Base-by-base conservation (phyloP, 805 yeast species). In the Zygotorulaspora florentina region DNA sequence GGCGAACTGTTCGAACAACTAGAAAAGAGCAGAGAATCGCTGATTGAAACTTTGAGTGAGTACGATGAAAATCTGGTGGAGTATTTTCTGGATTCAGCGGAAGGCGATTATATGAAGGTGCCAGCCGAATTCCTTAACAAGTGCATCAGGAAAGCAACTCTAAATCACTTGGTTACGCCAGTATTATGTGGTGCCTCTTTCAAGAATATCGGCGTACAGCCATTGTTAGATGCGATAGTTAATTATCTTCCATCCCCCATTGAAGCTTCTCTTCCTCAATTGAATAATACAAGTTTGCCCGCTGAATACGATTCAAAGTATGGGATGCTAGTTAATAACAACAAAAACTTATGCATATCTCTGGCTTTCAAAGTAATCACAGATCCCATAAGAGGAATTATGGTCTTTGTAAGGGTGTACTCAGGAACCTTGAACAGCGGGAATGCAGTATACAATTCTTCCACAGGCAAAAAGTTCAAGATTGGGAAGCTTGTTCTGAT, bases 161-260 rank as follows among this genome's bases (percentile, higher is more conserved):
- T 87, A 6, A 62, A 64, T 1, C 74, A 76, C 39, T 64, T 68
- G 31, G 73, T 87, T 1, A 76, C 83, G 0, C 97, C 99, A 0
- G 86, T 93, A 0, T 67, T 90, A 30, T 89, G 97, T 65, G 99
- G 99, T 10, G 86, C 97, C 1, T 85, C 96, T 44, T 93, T 91
- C 67, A 77, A 75, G 54, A 91, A 91, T 62, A 85, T 91, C 38
- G 99, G 99, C 20, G 96, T 93, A 2, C 98, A 93, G 62, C 96
- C 98, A 1, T 69, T 93, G 40, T 67, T 93, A 66, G 97, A 91
- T 65, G 90, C 95, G 0, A 76, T 90, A 10, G 76, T 80, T 1
- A 76, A 77, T 44, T 93, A 77, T 56, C 68, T 93, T 13, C 98
- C 99, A 0, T 80, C 89, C 1, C 98, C 98, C 1, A 52, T 75